phyloP scores from a whole-genome alignment of 2,329 filamentous ascomycete genomes.

The Ophiosphaerella herpotricha region DNA sequence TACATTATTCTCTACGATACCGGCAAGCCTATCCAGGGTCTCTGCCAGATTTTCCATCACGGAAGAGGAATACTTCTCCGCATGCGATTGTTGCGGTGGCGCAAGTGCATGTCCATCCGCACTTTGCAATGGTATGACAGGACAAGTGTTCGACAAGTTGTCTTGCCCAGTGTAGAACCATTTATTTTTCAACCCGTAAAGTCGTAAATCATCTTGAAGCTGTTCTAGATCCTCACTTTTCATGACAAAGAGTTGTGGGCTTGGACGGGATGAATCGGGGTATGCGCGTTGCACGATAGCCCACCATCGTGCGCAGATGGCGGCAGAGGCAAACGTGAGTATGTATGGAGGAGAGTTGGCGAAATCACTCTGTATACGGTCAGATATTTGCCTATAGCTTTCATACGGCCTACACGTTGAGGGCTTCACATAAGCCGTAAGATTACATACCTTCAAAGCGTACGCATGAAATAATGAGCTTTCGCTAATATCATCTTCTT shows the following conservation, averaged over 20 bases:
- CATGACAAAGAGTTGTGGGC: slow-evolving; percentile 42
- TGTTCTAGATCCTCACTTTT: slow-evolving; percentile 42
- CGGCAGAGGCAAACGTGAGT: slow-evolving; percentile 41
- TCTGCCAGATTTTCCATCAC: slow-evolving; percentile 29
- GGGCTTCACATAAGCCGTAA: not conserved
- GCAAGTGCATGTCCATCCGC: slow-evolving; percentile 27
- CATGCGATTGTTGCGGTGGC: slow-evolving; percentile 3
- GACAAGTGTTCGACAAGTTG: slow-evolving; percentile 20
- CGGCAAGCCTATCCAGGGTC: slow-evolving; percentile 31
- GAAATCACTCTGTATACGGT: slow-evolving; percentile 33
- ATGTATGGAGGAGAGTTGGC: slow-evolving; percentile 39
- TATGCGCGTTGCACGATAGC: slow-evolving; percentile 37
- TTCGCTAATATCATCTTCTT: slow-evolving; percentile 12
- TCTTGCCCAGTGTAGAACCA: slow-evolving; percentile 42
- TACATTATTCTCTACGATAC: slow-evolving; percentile 36
- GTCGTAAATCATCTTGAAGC: slow-evolving; percentile 36
- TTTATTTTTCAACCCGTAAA: slow-evolving; percentile 35
- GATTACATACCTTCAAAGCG: slow-evolving; percentile 35
- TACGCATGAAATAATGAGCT: slow-evolving; percentile 42
- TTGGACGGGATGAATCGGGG: slow-evolving; percentile 33
- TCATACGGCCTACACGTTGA: not conserved
- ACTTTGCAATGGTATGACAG: slow-evolving; percentile 39
- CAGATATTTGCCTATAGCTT: slow-evolving; percentile 3
- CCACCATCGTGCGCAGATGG: slow-evolving; percentile 42
- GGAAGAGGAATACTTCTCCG: slow-evolving; percentile 7